phyloP scores from a whole-genome alignment of 352 stramenopile species.

The Phytopythium sindhum region DNA sequence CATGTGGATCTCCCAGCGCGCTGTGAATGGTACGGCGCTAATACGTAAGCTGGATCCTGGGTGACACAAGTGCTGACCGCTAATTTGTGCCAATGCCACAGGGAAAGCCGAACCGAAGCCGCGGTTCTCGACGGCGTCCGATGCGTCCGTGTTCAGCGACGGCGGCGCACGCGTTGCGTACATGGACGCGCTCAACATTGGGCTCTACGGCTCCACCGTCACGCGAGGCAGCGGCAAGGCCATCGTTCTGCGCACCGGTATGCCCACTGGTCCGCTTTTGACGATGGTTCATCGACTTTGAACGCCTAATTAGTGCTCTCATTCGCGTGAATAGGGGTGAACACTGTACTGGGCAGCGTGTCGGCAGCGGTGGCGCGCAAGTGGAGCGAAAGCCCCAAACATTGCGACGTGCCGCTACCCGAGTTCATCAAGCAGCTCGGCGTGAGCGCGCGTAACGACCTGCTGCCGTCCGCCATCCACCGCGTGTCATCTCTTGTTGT shows the following conservation, averaged over 20 bases:
- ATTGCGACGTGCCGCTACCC: slow-evolving; percentile 24
- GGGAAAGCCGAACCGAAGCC: slow-evolving; percentile 16
- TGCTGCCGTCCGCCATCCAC: slow-evolving; percentile 29
- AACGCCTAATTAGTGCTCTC: too few species aligned
- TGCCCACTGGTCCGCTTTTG: background rate
- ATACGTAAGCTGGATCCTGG: background rate
- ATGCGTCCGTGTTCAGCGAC: slow-evolving; percentile 45
- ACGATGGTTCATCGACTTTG: background rate
- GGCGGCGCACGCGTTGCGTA: slow-evolving; percentile 32
- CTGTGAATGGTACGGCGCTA: slow-evolving; percentile 17
- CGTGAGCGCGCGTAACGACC: slow-evolving; percentile 36
- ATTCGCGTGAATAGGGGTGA: slow-evolving; percentile 15
- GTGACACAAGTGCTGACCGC: background rate
- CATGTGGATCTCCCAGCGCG: slow-evolving; percentile 43
- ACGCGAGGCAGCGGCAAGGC: slow-evolving; percentile 37
- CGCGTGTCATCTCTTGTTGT: slow-evolving; percentile 44
- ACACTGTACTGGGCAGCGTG: slow-evolving; percentile 44
- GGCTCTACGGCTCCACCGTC: slow-evolving; percentile 49
- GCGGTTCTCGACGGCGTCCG: slow-evolving; percentile 18
- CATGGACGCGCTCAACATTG: slow-evolving; percentile 47
- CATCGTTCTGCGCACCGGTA: slow-evolving; percentile 43
- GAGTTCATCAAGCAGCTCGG: slow-evolving; percentile 43
- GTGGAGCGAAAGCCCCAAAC: slow-evolving; percentile 18
- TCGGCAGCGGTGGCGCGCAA: slow-evolving; percentile 28
- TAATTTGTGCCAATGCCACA: background rate